phyloP scores from a whole-genome alignment of 495 filamentous ascomycete species.

The Opeltia flavorubescens region DNA sequence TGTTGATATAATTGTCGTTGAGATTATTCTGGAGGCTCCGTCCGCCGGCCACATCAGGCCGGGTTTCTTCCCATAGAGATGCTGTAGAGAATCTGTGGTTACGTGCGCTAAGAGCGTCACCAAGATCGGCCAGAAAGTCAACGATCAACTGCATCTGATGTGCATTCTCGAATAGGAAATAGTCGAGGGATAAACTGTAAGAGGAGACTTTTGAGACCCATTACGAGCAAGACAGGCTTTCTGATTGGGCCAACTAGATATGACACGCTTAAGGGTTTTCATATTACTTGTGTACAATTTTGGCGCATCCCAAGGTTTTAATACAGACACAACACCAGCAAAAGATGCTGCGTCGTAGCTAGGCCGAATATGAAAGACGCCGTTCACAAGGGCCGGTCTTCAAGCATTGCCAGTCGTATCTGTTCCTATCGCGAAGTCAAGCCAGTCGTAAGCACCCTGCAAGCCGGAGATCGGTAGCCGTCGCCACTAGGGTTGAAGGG shows the following conservation, averaged over 20 bases:
- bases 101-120: constrained; percentile 22
- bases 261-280: neutral
- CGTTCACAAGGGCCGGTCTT: neutral
- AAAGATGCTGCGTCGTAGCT: neutral
- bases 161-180: constrained; percentile 9
- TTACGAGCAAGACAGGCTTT: neutral
- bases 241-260: neutral
- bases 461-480: constrained; percentile 28
- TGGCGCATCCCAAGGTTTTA: neutral
- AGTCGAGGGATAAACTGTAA: constrained; percentile 18
- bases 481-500: constrained; percentile 39
- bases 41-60: constrained; percentile 7
- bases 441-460: constrained; percentile 31
- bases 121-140: constrained; percentile 23
- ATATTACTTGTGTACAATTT: neutral
- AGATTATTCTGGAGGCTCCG: too few relatives aligned
- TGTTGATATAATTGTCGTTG: too few relatives aligned
- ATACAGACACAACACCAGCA: neutral
- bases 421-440: constrained; percentile 33
- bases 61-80: constrained; percentile 22
- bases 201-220: neutral
- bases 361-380: neutral
- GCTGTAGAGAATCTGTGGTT: constrained; percentile 19
- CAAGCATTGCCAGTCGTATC: constrained; percentile 12
- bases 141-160: constrained; percentile 19